phyloP scores from a whole-genome alignment of 441 rosid species.

The Capsella rubella region DNA sequence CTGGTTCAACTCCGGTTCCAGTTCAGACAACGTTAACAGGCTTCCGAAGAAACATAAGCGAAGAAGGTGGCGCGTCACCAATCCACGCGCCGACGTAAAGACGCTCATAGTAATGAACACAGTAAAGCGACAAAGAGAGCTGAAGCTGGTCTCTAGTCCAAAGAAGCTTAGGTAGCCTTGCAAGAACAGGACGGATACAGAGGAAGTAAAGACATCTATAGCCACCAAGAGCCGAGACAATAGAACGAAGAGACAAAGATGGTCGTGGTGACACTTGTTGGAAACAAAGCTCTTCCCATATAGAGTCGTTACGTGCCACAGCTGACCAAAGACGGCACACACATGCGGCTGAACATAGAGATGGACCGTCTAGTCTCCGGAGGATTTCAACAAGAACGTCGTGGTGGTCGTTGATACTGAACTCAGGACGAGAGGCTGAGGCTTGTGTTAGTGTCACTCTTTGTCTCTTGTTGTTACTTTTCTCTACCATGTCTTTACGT shows the following conservation, averaged over 20 bases:
- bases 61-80: slow-evolving; percentile 57
- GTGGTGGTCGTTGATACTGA: slow-evolving; percentile 76
- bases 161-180: slow-evolving; percentile 46
- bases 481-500: slow-evolving; percentile 28
- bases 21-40: slow-evolving; percentile 60
- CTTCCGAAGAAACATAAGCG: slow-evolving; percentile 85
- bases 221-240: slow-evolving; percentile 89
- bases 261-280: slow-evolving; percentile 73
- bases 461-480: slow-evolving; percentile 41
- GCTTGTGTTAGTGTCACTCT: slow-evolving; percentile 33
- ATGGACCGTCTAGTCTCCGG: slow-evolving; percentile 77
- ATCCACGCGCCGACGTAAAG: slow-evolving; percentile 53
- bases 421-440: slow-evolving; percentile 25
- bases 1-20: background rate
- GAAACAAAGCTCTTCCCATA: slow-evolving; percentile 94
- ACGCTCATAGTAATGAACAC: slow-evolving; percentile 80
- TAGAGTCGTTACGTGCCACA: slow-evolving; percentile 68
- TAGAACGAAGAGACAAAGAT: slow-evolving; percentile 61
- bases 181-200: slow-evolving; percentile 74
- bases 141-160: slow-evolving; percentile 74
- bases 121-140: slow-evolving; percentile 82
- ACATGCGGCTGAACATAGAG: slow-evolving; percentile 81
- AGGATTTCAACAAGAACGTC: slow-evolving; percentile 83
- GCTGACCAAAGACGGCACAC: slow-evolving; percentile 94
- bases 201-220: slow-evolving; percentile 83